Conservation (phyloP, 2,329 filamentous ascomycete genomes). For the Helotiales sp. region DNA sequence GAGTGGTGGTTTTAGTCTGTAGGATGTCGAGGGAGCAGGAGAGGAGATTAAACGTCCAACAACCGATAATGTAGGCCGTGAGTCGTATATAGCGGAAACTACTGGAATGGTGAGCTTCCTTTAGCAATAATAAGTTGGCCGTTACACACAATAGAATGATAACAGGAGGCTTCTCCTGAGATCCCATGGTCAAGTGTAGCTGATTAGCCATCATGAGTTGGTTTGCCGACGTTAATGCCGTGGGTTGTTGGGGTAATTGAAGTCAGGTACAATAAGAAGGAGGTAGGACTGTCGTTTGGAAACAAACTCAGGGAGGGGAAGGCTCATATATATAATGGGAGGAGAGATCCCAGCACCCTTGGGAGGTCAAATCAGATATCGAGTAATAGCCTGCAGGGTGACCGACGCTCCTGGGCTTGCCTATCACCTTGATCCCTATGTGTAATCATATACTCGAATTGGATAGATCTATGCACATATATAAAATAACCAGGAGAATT, state of each 20-base stretch:
- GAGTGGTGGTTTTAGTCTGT: slow-evolving; percentile 1
- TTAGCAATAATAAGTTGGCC: slow-evolving; percentile 8
- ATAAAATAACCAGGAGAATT: too few relatives aligned
- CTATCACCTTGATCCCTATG: too few relatives aligned
- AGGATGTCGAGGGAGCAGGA: background rate
- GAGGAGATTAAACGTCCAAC: slow-evolving; percentile 5
- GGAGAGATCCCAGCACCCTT: too few relatives aligned
- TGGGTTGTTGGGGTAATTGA: background rate
- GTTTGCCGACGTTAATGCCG: slow-evolving; percentile 6
- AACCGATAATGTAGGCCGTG: background rate
- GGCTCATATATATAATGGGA: background rate
- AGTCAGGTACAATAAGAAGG: background rate
- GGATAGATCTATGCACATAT: too few relatives aligned
- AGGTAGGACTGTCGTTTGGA: background rate
- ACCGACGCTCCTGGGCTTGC: too few relatives aligned
- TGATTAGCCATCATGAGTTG: slow-evolving; percentile 8
- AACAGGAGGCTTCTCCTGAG: background rate
- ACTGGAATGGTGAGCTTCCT: background rate
- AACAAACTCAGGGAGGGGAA: background rate
- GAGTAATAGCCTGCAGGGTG: too few relatives aligned
- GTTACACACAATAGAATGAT: slow-evolving; percentile 9
- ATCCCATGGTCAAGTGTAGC: background rate
- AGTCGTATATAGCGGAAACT: slow-evolving; percentile 5
- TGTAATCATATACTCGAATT: too few relatives aligned
- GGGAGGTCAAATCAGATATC: too few relatives aligned